These are phyloP conservation scores for Hemerocallis citrina DNA, from an alignment of 106 monocot genomes.

Conservation along the genomic window DNA sequence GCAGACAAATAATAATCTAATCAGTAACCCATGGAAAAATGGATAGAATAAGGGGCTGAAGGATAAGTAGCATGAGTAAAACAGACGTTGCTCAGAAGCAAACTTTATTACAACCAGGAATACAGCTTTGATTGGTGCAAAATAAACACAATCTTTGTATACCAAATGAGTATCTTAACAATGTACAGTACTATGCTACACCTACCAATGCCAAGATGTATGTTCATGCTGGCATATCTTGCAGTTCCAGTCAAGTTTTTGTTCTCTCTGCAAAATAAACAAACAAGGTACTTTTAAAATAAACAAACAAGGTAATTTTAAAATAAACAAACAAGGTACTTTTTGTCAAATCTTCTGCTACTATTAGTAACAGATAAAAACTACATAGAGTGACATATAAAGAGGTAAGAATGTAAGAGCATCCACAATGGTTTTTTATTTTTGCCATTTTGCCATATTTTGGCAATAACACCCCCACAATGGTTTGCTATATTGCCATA, in stretches of 20 bases:
- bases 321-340: too few relatives aligned
- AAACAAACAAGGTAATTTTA: too few relatives aligned
- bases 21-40: background rate
- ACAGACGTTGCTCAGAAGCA: background rate
- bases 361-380: too few relatives aligned
- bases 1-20: background rate
- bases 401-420: too few relatives aligned
- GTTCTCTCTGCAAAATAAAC: conserved; percentile 66
- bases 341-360: too few relatives aligned
- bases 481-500: too few relatives aligned
- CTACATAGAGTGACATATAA: too few relatives aligned
- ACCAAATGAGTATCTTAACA: background rate
- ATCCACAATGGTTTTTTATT: too few relatives aligned
- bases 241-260: conserved; percentile 98
- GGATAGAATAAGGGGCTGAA: background rate
- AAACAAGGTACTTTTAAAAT: too few relatives aligned
- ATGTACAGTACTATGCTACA: background rate
- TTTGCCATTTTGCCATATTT: too few relatives aligned
- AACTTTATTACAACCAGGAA: background rate
- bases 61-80: background rate
- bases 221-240: conserved; percentile 94
- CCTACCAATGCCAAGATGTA: conserved; percentile 94
- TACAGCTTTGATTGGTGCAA: background rate
- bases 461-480: too few relatives aligned
- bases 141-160: too few relatives aligned